Base-by-base conservation (phyloP, 495 filamentous ascomycete genomes). In the Aspergillus nanangensis region DNA sequence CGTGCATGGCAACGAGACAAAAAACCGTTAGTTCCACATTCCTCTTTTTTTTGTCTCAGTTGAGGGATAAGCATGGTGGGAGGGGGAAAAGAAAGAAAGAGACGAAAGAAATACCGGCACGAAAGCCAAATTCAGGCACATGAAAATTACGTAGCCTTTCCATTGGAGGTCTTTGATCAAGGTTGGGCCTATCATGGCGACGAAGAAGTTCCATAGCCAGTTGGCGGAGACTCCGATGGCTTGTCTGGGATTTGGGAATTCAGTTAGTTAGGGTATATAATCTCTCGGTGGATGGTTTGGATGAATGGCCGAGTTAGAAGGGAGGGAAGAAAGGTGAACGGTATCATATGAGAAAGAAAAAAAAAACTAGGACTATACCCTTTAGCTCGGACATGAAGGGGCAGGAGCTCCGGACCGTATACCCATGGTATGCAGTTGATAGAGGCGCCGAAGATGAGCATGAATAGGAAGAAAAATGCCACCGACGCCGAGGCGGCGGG, bases 121-220 rank as follows among this genome's bases (percentile, higher is more conserved):
- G 56, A 75, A 76, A 13, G 47, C 36, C 18, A 69, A 53, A 52
- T 83, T 82, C 51, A 82, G 67, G 41, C 70, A 72, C 52, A 74
- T 74, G 63, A 77, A 85, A 48, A 82, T 76, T 32, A 83, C 64
- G 50, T 78, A 83, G 48, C 77, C 78, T 40, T 73, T 67, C 80
- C 78, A 85, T 2, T 61, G 60, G 1, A 81, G 54, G 27, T 65
- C 67, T 19, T 67, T 47, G 51, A 81, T 77, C 20, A 79, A 67
- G 5, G 67, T 63, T 5, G 76, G 78, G 0, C 76, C 80, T 43
- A 80, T 77, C 68, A 80, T 74, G 24, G 80, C 79, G 24, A 83
- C 73, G 50, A 76, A 74, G 50, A 79, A 81, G 60, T 81, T 80
- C 61, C 72, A 72, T 3, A 63, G 51, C 63, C 63, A 64, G 36